Evolutionary conservation across 2,329 filamentous ascomycete species (phyloP).

Genomic region (Fusarium cicatricum): DNA sequence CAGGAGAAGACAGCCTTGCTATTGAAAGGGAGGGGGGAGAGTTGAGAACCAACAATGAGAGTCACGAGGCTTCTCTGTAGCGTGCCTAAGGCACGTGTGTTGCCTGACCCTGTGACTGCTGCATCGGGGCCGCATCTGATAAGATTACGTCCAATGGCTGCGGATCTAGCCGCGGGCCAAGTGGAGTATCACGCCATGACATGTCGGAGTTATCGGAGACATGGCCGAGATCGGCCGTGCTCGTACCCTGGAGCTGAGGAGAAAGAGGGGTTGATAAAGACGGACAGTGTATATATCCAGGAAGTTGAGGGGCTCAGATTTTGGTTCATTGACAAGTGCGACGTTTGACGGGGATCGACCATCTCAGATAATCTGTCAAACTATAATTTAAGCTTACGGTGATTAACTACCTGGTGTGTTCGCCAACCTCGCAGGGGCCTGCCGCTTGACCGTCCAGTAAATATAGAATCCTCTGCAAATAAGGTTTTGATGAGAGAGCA

Average conservation of each 20-base stretch:
- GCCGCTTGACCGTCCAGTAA: no score
- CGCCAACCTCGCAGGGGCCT: no score
- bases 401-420: no score
- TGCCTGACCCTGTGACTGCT: conserved; percentile 28
- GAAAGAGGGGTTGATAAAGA: no score
- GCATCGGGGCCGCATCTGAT: conserved; percentile 31
- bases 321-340: no score
- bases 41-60: neutral
- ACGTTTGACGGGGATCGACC: no score
- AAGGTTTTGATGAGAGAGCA: no score
- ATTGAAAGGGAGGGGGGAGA: neutral
- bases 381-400: no score
- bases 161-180: conserved; percentile 36
- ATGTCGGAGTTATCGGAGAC: neutral
- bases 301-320: no score
- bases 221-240: neutral
- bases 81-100: conserved; percentile 10
- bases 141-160: conserved; percentile 38
- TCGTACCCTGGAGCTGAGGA: neutral
- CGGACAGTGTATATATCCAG: no score
- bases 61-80: neutral
- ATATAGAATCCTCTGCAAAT: no score
- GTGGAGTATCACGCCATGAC: conserved; percentile 6
- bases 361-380: no score
- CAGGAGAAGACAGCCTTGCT: neutral